Base-by-base conservation (phyloP, 179 eudicot genomes). In the Sideroxylon spinosum region DNA sequence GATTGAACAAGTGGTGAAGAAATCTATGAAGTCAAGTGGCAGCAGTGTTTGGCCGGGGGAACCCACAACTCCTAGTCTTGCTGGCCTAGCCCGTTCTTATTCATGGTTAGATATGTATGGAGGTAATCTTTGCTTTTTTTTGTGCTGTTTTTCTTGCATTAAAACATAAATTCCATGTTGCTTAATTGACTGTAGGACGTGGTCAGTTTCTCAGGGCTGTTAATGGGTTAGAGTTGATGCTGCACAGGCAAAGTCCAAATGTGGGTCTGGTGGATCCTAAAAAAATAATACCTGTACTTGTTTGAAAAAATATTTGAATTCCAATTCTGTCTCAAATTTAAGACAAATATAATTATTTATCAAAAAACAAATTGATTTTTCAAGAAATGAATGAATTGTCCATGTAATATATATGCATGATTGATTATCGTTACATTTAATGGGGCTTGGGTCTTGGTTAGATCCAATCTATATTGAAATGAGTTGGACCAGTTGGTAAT, bases 41-140 rank as follows among this genome's bases (percentile, higher is more conserved):
- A 75, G 88, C 76, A 78, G 82, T 88, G 85, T 71, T 80, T 82
- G 90, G 75, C 76, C 81, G 23, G 86, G 89, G 65, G 97, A 91
- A 79, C 86, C 89, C 60, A 46, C 90, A n/a, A 59, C 68, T 57
- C 75, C 82, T 8, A 68, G 62, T 75, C 89, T 87, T 75, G 82
- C 93, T 80, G 98, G 98, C 80, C 81, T 95, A 75, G 97, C 92
- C 71, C 99, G 98, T 16, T 95, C 98, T 11, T 81, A 95, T 2
- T 95, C 99, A 73, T 93, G 94, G 98, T 92, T 95, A 84, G 99
- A 95, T 82, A 88, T 95, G 98, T 86, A 83, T 87, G 89, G 92
- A 88, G 99, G 98, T 95, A 83, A 78, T 44, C 16, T 56, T 85
- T 64, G 3, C 1, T n/a, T 37, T 74, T 23, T 9, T 19, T 7